Percentiles rank a stretch among this genome's conserved stretches.
These are phyloP conservation scores for Pestalotiopsis sp. DNA, from an alignment of 2,329 filamentous ascomycete species.

Conservation along the genomic window DNA sequence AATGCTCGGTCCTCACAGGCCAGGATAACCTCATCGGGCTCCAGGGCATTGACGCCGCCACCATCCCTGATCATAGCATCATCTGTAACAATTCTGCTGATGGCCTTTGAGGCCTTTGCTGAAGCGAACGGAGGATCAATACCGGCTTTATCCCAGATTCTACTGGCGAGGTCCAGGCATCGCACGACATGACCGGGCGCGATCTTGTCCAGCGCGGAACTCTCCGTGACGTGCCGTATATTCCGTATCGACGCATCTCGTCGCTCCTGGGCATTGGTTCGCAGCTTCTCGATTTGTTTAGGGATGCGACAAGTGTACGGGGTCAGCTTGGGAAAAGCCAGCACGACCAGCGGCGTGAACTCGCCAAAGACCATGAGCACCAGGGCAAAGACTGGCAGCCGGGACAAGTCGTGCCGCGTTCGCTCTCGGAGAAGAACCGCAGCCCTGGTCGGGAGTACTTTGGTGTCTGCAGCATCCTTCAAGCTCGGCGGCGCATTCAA, in stretches of 20 bases:
- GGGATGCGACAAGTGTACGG: constrained; percentile 85
- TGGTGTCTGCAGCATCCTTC: constrained; percentile 45
- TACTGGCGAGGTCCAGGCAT: constrained; percentile 39
- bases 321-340: constrained; percentile 70
- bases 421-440: constrained; percentile 73
- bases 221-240: constrained; percentile 30
- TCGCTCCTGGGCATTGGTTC: constrained; percentile 54
- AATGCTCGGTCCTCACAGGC: constrained; percentile 74
- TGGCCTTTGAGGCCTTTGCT: constrained; percentile 51
- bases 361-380: constrained; percentile 81
- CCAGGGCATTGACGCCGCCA: constrained; percentile 63
- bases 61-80: constrained; percentile 67
- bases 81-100: constrained; percentile 70
- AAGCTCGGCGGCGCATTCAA: constrained; percentile 28
- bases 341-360: constrained; percentile 79
- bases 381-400: constrained; percentile 77
- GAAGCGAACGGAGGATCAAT: constrained; percentile 55
- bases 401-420: constrained; percentile 71
- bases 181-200: constrained; percentile 28
- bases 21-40: constrained; percentile 65
- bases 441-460: constrained; percentile 57
- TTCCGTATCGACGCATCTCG: constrained; percentile 52
- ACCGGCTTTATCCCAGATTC: constrained; percentile 53
- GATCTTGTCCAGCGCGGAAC: neutral
- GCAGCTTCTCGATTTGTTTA: constrained; percentile 64